Evolutionary conservation across 2,329 filamentous ascomycete genomes (phyloP), one percentile per base, ranked within the genome.

Genomic region (Aspergillus awamori): DNA sequence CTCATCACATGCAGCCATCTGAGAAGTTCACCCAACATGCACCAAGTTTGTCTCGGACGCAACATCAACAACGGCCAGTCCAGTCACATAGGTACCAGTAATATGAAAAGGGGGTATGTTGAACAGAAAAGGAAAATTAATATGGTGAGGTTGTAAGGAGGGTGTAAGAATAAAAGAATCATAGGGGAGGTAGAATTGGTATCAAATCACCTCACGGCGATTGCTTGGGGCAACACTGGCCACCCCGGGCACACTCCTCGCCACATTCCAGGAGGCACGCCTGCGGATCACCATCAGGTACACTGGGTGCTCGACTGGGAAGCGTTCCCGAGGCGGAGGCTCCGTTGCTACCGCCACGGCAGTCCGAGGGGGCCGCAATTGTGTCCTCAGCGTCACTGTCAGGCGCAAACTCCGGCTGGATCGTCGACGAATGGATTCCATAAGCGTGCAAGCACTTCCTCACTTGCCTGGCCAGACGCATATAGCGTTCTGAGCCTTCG

Each of bases 391-490:
- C 52, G 36, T 79, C 76, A 58, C 71, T 77, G 5, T 72, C 75
- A 1, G 74, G 77, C 8, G 73, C 68, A 52, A 82, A 99, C 76
- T 99, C 95, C 5, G 95, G 95, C 77, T 99, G 95, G 69, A 99
- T 98, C 11, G 95, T 99, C 38, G 93, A 94, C 39, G 91, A 96
- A 80, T 99, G 95, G 66, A 99, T 98, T 59, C 95, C 94, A 70
- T 96, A 97, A 38, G 87, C 93, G 76, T 99, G 95, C 3, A 99
- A 87, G 71, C 95, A 99, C 71, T 89, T 89, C 52, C 93, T 86
- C 17, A 96, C 91, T 59, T 90, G 88, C 61, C 87, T 87, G 20
- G 94, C 92, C 41, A 99, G 85, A 65, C 89, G 85, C 94, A 99
- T 99, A 79, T 98, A 99, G 70, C 89, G 87, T 58, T 85, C 84